Evolutionary conservation across 225 moss, liverwort and hornwort species (phyloP).

Genomic region (Anthoceros angustus): DNA sequence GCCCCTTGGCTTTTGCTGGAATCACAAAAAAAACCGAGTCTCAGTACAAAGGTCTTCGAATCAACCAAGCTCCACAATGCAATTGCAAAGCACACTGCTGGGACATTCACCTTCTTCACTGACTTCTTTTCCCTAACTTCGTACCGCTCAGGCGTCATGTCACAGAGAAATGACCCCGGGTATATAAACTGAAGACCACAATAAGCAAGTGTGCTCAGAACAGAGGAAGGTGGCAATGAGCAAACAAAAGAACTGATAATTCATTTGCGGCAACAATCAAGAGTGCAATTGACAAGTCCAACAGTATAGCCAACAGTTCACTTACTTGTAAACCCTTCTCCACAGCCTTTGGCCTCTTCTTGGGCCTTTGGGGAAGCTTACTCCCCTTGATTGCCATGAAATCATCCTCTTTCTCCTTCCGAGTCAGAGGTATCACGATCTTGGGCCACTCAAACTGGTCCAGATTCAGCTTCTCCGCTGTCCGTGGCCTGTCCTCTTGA

Average conservation of each 20-base stretch:
- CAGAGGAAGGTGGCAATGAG: neutral
- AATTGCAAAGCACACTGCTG: neutral
- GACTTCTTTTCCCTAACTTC: conserved; percentile 92
- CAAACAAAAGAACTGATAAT: conserved; percentile 5
- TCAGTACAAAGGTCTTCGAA: neutral
- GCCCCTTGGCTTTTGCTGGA: conserved; percentile 82
- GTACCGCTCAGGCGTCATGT: conserved; percentile 69
- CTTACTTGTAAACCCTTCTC: conserved; percentile 68
- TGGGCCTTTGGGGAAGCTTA: conserved; percentile 84
- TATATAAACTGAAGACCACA: conserved; percentile 48
- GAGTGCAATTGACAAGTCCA: neutral
- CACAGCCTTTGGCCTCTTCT: conserved; percentile 82
- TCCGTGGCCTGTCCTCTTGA: conserved; percentile 41
- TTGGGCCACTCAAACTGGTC: conserved; percentile 94
- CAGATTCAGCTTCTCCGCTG: conserved; percentile 59
- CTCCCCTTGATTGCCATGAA: conserved; percentile 79
- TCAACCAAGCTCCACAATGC: neutral
- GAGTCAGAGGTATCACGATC: conserved; percentile 59
- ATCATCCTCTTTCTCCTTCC: conserved; percentile 92
- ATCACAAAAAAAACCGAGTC: conserved; percentile 3
- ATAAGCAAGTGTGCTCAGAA: neutral
- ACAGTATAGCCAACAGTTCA: neutral
- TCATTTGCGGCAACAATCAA: neutral
- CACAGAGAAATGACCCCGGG: conserved; percentile 82
- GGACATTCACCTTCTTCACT: conserved; percentile 52